Evolutionary conservation across 192 early-diverging fungal genomes (phyloP), one percentile per base, ranked within the genome.

Genomic region (Jimgerdemannia flammicorona): DNA sequence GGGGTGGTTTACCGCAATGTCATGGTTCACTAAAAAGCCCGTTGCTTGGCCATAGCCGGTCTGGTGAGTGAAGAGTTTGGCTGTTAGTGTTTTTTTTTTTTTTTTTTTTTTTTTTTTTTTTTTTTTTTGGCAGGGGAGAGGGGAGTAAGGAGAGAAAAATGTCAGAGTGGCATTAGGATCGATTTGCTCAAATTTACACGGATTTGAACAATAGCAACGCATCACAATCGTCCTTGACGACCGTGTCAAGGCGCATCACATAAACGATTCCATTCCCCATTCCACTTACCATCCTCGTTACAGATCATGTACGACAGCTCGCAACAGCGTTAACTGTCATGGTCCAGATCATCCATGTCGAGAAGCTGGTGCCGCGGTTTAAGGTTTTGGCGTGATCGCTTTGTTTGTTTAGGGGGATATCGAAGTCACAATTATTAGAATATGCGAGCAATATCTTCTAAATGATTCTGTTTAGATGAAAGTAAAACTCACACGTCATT

Each of bases 31-130:
- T 70, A 99, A 82, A 76, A 93, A 99, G 63, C 97, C 97, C 6
- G 95, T 94, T 20, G 94, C 95, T 77, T 96, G 95, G 49, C 96
- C 97, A 74, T 98, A 99, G 11, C 97, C 97, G 3, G 95, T 89
- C 75, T 93, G 88, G 41, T 82, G 79, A 20, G 90, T 87, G 66
- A 95, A 87, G 17, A 74, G 71, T 8, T 81, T 79, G 3, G 89
- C 93, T 95, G 75, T n/a, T n/a, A n/a, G n/a, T n/a, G n/a, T n/a
- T n/a, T n/a, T n/a, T n/a, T n/a, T n/a, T n/a, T n/a, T n/a, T n/a
- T n/a, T n/a, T n/a, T n/a, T n/a, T n/a, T n/a, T n/a, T n/a, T n/a
- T n/a, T n/a, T n/a, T n/a, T n/a, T n/a, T n/a, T n/a, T n/a, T n/a
- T n/a, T n/a, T n/a, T n/a, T n/a, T n/a, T n/a, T n/a, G n/a, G n/a